phyloP scores from a whole-genome alignment of 441 rosid genomes.

The Croton setiger region DNA sequence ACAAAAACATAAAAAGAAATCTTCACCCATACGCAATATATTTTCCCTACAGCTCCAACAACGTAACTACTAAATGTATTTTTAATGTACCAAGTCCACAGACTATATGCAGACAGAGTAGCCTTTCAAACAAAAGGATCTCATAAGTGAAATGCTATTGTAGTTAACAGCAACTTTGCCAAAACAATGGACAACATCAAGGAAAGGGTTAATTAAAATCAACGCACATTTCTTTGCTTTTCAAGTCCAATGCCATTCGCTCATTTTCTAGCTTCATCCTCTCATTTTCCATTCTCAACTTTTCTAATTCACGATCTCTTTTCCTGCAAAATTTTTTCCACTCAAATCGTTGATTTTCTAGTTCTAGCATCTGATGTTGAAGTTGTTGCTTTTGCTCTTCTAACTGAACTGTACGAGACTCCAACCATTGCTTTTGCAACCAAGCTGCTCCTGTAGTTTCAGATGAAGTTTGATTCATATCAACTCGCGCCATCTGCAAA shows the following conservation, averaged over 20 bases:
- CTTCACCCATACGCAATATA: constrained; percentile 24
- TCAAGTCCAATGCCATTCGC: constrained; percentile 63
- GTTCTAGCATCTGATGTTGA: constrained; percentile 64
- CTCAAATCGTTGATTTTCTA: constrained; percentile 75
- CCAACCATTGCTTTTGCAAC: constrained; percentile 68
- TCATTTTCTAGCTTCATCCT: constrained; percentile 89
- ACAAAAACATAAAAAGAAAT: not conserved
- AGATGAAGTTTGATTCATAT: constrained; percentile 41
- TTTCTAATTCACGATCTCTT: constrained; percentile 73
- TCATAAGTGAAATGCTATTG: constrained; percentile 18
- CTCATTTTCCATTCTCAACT: constrained; percentile 72
- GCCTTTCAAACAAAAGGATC: constrained; percentile 16
- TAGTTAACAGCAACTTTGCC: constrained; percentile 29
- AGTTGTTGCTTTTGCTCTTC: constrained; percentile 77
- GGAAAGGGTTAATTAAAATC: constrained; percentile 25
- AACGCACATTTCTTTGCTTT: constrained; percentile 53
- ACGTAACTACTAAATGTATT: constrained; percentile 18
- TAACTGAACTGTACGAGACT: constrained; percentile 56
- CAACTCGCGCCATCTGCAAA: constrained; percentile 40
- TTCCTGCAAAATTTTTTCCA: constrained; percentile 86
- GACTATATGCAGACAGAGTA: constrained; percentile 24
- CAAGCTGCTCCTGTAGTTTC: constrained; percentile 44
- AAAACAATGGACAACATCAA: constrained; percentile 17
- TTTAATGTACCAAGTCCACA: constrained; percentile 24
- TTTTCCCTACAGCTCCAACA: constrained; percentile 19